A percentile compares a stretch with the other conserved stretches of the same genome.
These are phyloP conservation scores for Calonectria henricotiae DNA, from an alignment of 2,329 filamentous ascomycete species.

Conservation along the genomic window DNA sequence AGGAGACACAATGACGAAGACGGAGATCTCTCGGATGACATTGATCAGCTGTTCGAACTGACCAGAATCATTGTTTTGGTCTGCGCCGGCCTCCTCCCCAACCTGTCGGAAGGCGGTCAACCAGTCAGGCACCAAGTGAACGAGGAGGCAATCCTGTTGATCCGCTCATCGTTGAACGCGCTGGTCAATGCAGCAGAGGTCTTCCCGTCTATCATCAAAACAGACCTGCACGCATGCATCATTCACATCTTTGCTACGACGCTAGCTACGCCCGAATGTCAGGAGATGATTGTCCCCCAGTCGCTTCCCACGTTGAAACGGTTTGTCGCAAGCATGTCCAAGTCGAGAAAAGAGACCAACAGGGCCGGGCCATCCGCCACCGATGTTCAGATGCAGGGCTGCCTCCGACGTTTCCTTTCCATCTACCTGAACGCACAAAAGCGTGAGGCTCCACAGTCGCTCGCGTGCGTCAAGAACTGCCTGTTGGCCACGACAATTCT, in stretches of 20 bases:
- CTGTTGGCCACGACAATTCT: conserved; percentile 91
- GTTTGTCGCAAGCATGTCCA: conserved; percentile 85
- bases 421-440: conserved; percentile 85
- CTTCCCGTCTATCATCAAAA: conserved; percentile 96
- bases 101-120: conserved; percentile 78
- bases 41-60: conserved; percentile 97
- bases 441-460: conserved; percentile 81
- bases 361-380: conserved; percentile 67
- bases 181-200: conserved; percentile 96
- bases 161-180: conserved; percentile 86
- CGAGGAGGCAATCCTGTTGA: conserved; percentile 87
- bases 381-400: conserved; percentile 83
- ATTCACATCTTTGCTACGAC: conserved; percentile 97
- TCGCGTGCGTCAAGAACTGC: conserved; percentile 93
- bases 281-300: conserved; percentile 90
- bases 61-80: conserved; percentile 97
- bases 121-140: conserved; percentile 83
- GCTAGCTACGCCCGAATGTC: conserved; percentile 86
- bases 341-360: conserved; percentile 59
- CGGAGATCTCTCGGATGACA: conserved; percentile 92
- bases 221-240: conserved; percentile 95
- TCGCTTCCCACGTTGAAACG: conserved; percentile 92
- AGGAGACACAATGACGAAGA: conserved; percentile 72
- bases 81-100: conserved; percentile 88
- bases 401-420: conserved; percentile 85